phyloP scores from a whole-genome alignment of 2,329 filamentous ascomycete species.

The Lasiodiplodia hormozganensis region DNA sequence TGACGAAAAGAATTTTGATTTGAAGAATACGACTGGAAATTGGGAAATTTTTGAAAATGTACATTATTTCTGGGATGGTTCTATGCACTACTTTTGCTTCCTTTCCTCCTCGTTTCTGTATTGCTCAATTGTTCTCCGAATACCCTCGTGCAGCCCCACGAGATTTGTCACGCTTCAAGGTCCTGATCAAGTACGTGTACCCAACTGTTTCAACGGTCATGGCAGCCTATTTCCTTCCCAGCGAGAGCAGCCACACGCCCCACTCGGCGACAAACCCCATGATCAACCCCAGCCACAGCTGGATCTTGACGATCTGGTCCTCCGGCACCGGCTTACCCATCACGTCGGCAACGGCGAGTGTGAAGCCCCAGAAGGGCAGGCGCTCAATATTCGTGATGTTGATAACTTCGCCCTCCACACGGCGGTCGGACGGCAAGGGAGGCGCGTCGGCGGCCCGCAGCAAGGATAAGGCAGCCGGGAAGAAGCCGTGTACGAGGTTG shows the following conservation, averaged over 20 bases:
- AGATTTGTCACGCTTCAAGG: not conserved
- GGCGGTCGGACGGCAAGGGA: not conserved
- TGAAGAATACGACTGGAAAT: too few relatives aligned
- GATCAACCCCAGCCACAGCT: not conserved
- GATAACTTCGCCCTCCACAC: not conserved
- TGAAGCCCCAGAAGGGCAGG: not conserved
- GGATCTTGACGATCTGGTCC: not conserved
- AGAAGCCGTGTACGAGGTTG: not conserved
- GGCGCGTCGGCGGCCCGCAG: not conserved
- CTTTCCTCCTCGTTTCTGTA: not conserved
- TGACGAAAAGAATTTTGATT: too few relatives aligned
- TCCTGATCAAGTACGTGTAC: not conserved
- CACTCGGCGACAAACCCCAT: not conserved
- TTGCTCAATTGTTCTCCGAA: not conserved
- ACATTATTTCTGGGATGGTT: too few relatives aligned
- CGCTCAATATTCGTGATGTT: not conserved
- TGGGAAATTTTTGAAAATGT: too few relatives aligned
- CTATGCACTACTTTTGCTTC: not conserved
- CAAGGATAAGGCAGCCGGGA: not conserved
- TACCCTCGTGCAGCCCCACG: not conserved
- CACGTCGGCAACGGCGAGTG: not conserved
- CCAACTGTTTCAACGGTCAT: not conserved
- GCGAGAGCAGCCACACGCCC: not conserved
- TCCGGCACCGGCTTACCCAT: not conserved
- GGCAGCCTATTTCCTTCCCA: not conserved